A percentile compares a stretch with the other conserved stretches of the same genome.
These are phyloP conservation scores for Biancaea sappan DNA, from an alignment of 306 rosid species.

Conservation along the genomic window DNA sequence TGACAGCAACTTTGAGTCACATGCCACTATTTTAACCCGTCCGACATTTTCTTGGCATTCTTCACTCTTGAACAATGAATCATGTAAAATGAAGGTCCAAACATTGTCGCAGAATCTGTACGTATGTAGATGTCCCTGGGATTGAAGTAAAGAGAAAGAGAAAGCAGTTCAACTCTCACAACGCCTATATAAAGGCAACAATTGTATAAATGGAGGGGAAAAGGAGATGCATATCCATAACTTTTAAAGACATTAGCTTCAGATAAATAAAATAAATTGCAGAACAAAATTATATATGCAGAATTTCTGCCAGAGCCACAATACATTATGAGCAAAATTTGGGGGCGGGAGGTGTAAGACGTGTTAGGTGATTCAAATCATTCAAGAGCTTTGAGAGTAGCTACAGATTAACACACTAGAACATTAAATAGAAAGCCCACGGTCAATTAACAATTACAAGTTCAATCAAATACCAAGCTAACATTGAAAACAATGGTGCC, in stretches of 20 bases:
- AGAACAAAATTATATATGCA: slow-evolving; percentile 1
- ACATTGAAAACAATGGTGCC: neutral
- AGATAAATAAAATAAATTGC: neutral
- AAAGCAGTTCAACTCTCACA: slow-evolving; percentile 11
- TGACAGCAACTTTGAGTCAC: slow-evolving; percentile 86
- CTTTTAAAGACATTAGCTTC: slow-evolving; percentile 3
- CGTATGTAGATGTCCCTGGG: slow-evolving; percentile 97
- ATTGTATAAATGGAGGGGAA: neutral
- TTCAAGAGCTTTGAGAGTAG: neutral
- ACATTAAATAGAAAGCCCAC: slow-evolving; percentile 4
- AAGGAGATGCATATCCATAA: slow-evolving; percentile 11
- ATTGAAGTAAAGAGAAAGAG: neutral
- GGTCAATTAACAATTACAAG: neutral
- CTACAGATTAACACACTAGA: neutral
- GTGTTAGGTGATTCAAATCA: neutral
- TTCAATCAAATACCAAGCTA: neutral
- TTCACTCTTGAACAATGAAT: slow-evolving; percentile 67
- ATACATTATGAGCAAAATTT: slow-evolving; percentile 6
- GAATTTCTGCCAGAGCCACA: neutral
- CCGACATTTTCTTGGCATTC: slow-evolving; percentile 63
- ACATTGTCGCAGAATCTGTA: slow-evolving; percentile 96
- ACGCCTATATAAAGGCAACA: neutral
- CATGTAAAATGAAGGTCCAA: slow-evolving; percentile 94
- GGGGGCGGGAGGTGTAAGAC: neutral
- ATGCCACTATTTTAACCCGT: slow-evolving; percentile 88